Evolutionary conservation across 257 asterid genomes (phyloP), one percentile per base, ranked within the genome.

Genomic region (Nicotiana sylvestris): DNA sequence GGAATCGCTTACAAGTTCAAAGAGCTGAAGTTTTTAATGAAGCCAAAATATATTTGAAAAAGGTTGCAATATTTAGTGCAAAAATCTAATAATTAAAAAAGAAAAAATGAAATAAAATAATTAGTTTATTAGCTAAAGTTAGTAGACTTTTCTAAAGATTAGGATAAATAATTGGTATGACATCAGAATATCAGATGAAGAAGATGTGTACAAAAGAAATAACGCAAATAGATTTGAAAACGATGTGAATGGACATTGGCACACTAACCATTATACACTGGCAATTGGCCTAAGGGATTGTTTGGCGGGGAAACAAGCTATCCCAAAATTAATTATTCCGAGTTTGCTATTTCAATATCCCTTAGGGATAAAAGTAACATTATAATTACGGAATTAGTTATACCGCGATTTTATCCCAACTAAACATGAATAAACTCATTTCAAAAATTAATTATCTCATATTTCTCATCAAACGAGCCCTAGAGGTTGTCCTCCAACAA

Each of bases 101-200:
- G 1, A 39, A 46, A 5, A 12, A 21, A 46, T 11, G 13, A 69
- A 43, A 70, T 0, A 46, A n/a, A 11, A 33, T 25, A 72, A n/a
- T 25, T 10, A 72, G 27, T 27, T 46, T 21, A 25, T 72, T 72
- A 74, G 15, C 51, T 49, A 49, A 74, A 74, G 51, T 55, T 21
- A 13, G 77, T 11, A n/a, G 10, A 69, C 21, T 13, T 0, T 1
- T 0, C 30, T 27, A 7, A 11, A 74, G 13, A 4, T 74, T 35
- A 7, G 29, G 62, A 37, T 74, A 13, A 74, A 74, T 74, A 74
- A 74, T 51, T 74, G 62, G 0, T 74, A 74, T 74, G 80, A 74
- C 64, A 74, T 74, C 80, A 49, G 80, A 49, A 49, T 25, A 27
- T 74, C 80, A 51, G 64, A 51, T 74, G 80, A 74, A 49, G 80